These are phyloP conservation scores for Magnolia changhungtana DNA, from an alignment of 164 flowering plant genomes.

Conservation along the genomic window DNA sequence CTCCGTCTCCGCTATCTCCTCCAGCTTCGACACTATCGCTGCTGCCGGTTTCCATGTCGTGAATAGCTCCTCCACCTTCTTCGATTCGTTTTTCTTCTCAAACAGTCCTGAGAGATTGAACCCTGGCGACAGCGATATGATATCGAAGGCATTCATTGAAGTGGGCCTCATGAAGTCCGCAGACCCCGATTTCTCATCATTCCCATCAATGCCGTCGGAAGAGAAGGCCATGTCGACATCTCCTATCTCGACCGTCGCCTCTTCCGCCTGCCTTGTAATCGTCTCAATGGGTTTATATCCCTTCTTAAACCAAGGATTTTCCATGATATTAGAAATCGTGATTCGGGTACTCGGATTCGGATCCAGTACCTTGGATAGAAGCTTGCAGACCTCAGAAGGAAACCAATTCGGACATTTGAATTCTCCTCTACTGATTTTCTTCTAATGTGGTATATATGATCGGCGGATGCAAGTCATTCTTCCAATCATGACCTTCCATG, in stretches of 20 bases:
- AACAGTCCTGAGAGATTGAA: constrained; percentile 43
- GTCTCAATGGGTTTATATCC: constrained; percentile 20
- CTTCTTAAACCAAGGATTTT: constrained; percentile 31
- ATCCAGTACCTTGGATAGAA: constrained; percentile 26
- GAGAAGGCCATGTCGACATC: constrained; percentile 15
- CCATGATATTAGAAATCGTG: constrained; percentile 25
- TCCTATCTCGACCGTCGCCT: not conserved
- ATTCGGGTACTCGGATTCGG: constrained; percentile 27
- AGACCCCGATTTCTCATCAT: not conserved
- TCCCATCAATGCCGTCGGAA: constrained; percentile 4
- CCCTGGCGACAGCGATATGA: constrained; percentile 41
- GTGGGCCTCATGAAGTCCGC: constrained; percentile 20
- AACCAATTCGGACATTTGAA: constrained; percentile 35
- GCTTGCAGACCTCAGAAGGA: constrained; percentile 23
- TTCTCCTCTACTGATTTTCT: constrained; percentile 29
- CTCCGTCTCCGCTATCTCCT: constrained; percentile 33
- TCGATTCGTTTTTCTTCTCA: constrained; percentile 19
- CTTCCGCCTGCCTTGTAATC: not conserved
- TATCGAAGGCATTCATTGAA: constrained; percentile 41
- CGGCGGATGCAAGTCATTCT: no score
- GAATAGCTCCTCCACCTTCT: constrained; percentile 26
- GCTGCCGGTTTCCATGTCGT: constrained; percentile 28
- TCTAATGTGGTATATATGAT: constrained; percentile 7
- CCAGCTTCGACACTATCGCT: constrained; percentile 38
- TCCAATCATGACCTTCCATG: no score